phyloP scores from a whole-genome alignment of 768 basidiomycete genomes.

The Coprinopsis sp. region DNA sequence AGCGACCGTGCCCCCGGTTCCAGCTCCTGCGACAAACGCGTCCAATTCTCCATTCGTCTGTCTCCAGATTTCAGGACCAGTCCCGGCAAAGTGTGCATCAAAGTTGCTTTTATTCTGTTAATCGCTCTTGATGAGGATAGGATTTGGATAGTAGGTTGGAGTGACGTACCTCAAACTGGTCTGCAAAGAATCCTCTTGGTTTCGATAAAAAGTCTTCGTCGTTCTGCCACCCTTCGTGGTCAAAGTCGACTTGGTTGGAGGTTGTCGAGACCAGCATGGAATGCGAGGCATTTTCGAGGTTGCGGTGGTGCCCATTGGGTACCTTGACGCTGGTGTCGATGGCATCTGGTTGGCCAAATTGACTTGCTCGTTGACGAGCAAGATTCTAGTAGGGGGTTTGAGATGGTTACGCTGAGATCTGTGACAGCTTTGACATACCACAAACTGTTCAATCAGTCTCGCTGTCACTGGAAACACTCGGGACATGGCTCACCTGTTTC shows the following conservation, averaged over 20 bases:
- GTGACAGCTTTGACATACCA: neutral
- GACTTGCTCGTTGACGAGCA: slow-evolving; percentile 70
- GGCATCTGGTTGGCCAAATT: slow-evolving; percentile 53
- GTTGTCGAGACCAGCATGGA: slow-evolving; percentile 52
- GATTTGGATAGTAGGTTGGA: neutral
- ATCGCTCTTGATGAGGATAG: neutral
- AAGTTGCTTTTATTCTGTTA: slow-evolving; percentile 82
- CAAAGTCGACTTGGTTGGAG: slow-evolving; percentile 37
- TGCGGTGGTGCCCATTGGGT: slow-evolving; percentile 22
- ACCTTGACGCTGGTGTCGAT: slow-evolving; percentile 17
- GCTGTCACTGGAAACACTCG: slow-evolving; percentile 11
- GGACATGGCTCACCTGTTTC: slow-evolving; percentile 65
- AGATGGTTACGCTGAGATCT: neutral
- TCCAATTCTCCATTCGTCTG: slow-evolving; percentile 81
- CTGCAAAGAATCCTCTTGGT: slow-evolving; percentile 87
- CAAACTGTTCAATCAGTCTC: neutral
- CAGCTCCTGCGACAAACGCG: slow-evolving; percentile 89
- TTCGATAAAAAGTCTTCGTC: slow-evolving; percentile 39
- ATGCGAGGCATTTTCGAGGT: slow-evolving; percentile 33
- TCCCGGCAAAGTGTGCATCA: slow-evolving; percentile 82
- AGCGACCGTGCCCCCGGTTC: slow-evolving; percentile 95
- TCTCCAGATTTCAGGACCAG: slow-evolving; percentile 93
- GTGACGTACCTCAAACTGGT: slow-evolving; percentile 79
- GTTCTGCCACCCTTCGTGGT: slow-evolving; percentile 30
- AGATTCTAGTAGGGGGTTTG: slow-evolving; percentile 58